phyloP scores from a whole-genome alignment of 768 basidiomycete genomes.

The Pluteus cervinus region DNA sequence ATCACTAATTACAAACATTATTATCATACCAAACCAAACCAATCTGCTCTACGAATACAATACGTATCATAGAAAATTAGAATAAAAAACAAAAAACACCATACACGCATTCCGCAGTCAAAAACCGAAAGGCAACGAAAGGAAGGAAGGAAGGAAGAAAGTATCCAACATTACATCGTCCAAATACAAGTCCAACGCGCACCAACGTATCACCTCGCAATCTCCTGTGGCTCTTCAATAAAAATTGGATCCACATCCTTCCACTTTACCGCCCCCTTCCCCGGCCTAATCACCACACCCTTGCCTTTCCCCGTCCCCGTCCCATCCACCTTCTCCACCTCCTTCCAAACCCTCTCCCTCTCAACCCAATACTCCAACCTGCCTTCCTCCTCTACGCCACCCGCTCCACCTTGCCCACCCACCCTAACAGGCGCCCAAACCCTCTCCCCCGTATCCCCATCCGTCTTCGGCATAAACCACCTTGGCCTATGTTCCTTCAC shows the following conservation, averaged over 20 bases:
- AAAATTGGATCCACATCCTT: constrained; percentile 77
- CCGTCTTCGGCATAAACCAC: constrained; percentile 83
- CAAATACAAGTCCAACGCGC: too few species aligned
- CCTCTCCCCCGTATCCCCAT: constrained; percentile 84
- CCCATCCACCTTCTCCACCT: constrained; percentile 26
- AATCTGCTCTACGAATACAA: too few species aligned
- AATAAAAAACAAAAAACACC: too few species aligned
- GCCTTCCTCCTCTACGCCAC: background rate
- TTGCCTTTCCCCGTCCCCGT: constrained; percentile 65
- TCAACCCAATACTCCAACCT: constrained; percentile 80
- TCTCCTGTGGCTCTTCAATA: constrained; percentile 49
- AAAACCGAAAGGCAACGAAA: too few species aligned
- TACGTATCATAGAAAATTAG: too few species aligned
- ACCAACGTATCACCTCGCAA: too few species aligned
- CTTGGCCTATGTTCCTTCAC: constrained; percentile 70
- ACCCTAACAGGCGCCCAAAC: constrained; percentile 72
- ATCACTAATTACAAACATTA: too few species aligned
- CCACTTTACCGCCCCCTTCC: constrained; percentile 35
- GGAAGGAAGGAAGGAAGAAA: too few species aligned
- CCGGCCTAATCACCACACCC: constrained; percentile 75
- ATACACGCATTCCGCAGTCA: too few species aligned
- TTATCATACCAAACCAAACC: too few species aligned
- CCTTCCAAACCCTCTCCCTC: constrained; percentile 57
- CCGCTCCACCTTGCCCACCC: too few species aligned
- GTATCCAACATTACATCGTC: too few species aligned